Evolutionary conservation across 371 early-diverging fungal species (phyloP).

Genomic region (Rhizopus stolonifer): DNA sequence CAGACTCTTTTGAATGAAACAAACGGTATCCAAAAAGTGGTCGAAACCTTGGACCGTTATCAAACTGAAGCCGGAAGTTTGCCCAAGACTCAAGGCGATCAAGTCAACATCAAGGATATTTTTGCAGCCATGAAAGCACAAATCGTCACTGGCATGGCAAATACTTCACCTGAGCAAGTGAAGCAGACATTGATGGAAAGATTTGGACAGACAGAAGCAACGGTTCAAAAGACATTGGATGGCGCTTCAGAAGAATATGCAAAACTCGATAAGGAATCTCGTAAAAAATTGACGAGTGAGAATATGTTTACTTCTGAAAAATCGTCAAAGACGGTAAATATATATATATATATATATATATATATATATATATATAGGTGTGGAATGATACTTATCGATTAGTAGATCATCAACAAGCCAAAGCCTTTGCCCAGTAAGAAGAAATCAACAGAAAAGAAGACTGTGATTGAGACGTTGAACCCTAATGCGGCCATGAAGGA

Average conservation of each 20-base stretch:
- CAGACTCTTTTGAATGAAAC: slow-evolving; percentile 10
- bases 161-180: slow-evolving; percentile 22
- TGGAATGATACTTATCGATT: not conserved
- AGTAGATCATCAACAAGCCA: slow-evolving; percentile 53
- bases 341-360: not conserved
- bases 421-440: slow-evolving; percentile 21
- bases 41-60: slow-evolving; percentile 8
- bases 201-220: slow-evolving; percentile 14
- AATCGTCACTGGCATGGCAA: slow-evolving; percentile 25
- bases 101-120: slow-evolving; percentile 15
- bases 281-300: slow-evolving; percentile 76
- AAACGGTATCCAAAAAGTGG: slow-evolving; percentile 22
- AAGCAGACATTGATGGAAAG: slow-evolving; percentile 25
- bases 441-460: slow-evolving; percentile 43
- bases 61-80: slow-evolving; percentile 1
- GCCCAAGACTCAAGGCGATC: slow-evolving; percentile 4
- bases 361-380: not conserved
- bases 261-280: slow-evolving; percentile 62
- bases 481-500: slow-evolving; percentile 55
- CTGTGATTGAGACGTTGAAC: slow-evolving; percentile 73
- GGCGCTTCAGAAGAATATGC: slow-evolving; percentile 52
- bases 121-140: slow-evolving; percentile 25
- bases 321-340: slow-evolving; percentile 69
- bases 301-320: slow-evolving; percentile 70
- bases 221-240: slow-evolving; percentile 29